Percentiles rank a stretch among this genome's conserved stretches.
Evolutionary conservation across 257 asterid genomes (phyloP).

Genomic region (Fraxinus anomala): DNA sequence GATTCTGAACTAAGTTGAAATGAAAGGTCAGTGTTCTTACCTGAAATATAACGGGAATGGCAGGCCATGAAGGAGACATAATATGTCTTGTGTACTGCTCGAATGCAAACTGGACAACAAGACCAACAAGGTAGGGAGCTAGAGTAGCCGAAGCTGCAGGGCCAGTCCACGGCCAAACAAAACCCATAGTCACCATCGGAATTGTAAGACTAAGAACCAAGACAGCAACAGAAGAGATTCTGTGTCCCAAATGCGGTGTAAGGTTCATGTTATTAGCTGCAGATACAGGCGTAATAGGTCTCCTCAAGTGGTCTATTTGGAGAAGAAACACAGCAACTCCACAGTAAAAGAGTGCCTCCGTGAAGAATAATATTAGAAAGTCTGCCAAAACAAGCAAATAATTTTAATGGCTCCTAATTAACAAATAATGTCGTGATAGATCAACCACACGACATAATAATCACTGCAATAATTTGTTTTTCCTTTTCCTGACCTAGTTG

Average conservation of each 20-base stretch:
- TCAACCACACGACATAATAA: background rate
- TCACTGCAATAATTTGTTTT: background rate
- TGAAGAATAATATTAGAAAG: constrained; percentile 91
- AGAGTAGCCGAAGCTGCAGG: constrained; percentile 99
- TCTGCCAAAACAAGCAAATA: constrained; percentile 52
- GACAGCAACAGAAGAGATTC: constrained; percentile 74
- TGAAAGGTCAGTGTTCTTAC: constrained; percentile 44
- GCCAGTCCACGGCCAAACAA: constrained; percentile 99
- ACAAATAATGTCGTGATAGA: constrained; percentile 2
- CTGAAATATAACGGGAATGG: constrained; percentile 81
- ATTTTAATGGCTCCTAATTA: background rate
- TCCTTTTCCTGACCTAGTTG: background rate
- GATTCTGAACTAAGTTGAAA: constrained; percentile 13
- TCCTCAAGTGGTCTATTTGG: constrained; percentile 62
- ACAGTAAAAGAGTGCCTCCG: constrained; percentile 91
- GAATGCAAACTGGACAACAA: constrained; percentile 79
- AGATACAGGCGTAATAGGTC: constrained; percentile 47
- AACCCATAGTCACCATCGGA: constrained; percentile 83
- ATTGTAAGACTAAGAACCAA: constrained; percentile 76
- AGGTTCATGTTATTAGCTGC: constrained; percentile 35
- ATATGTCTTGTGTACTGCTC: constrained; percentile 77
- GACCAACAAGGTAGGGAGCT: constrained; percentile 94
- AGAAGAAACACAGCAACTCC: constrained; percentile 83
- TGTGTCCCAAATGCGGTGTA: constrained; percentile 55
- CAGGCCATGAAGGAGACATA: constrained; percentile 81